A percentile compares a stretch with the other conserved stretches of the same genome.
Evolutionary conservation across 305 asterid species (phyloP).

Genomic region (Plantago coronopus): DNA sequence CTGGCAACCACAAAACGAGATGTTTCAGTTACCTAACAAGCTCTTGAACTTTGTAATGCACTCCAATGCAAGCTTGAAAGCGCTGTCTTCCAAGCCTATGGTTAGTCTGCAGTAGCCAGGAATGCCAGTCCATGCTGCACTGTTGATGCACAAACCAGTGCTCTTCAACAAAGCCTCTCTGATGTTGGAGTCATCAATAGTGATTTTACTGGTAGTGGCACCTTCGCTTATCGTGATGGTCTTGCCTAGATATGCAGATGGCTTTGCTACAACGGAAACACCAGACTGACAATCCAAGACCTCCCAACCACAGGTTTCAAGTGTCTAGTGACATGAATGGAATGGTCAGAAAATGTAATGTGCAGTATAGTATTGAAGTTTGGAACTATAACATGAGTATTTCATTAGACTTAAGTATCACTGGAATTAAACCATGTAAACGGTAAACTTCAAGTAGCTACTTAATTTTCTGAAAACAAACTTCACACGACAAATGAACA

Average conservation of each 20-base stretch:
- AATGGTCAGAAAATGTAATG: background rate
- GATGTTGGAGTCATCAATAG: slow-evolving; percentile 65
- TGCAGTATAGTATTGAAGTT: background rate
- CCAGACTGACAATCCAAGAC: slow-evolving; percentile 81
- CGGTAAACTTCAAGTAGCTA: too few species aligned
- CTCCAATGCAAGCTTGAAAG: slow-evolving; percentile 65
- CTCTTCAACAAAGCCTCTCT: slow-evolving; percentile 69
- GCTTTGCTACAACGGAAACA: slow-evolving; percentile 75
- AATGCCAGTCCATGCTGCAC: slow-evolving; percentile 84
- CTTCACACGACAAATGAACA: too few species aligned
- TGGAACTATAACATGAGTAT: too few species aligned
- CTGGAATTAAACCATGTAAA: too few species aligned
- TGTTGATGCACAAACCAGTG: slow-evolving; percentile 92
- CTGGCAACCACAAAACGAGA: slow-evolving; percentile 6
- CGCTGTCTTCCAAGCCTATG: slow-evolving; percentile 66
- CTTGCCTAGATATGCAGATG: slow-evolving; percentile 71
- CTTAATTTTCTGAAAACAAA: too few species aligned
- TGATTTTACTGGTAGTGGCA: slow-evolving; percentile 32
- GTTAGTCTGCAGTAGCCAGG: slow-evolving; percentile 92
- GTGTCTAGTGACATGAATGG: slow-evolving; percentile 36
- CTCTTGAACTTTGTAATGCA: slow-evolving; percentile 71
- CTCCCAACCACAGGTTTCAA: slow-evolving; percentile 80
- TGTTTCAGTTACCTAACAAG: slow-evolving; percentile 31
- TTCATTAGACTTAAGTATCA: background rate
- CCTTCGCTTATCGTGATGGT: slow-evolving; percentile 37